phyloP scores from a whole-genome alignment of 1,284 basidiomycete species.

The Ustilago tritici region DNA sequence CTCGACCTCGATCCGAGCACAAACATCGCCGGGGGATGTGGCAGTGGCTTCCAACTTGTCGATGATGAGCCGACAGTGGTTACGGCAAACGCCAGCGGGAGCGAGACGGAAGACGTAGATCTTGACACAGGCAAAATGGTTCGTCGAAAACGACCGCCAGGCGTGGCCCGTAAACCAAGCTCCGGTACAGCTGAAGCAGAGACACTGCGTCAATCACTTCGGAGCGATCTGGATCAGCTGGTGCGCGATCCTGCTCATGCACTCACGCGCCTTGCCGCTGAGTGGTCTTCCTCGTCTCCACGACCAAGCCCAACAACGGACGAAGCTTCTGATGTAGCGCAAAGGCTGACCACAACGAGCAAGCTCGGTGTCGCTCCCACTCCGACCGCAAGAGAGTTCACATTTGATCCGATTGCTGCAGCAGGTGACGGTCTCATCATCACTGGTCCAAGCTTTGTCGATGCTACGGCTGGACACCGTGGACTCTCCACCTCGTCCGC shows the following conservation, averaged over 20 bases:
- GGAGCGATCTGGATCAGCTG: constrained; percentile 32
- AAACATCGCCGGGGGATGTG: constrained; percentile 10
- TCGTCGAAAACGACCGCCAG: constrained; percentile 16
- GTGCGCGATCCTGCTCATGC: constrained; percentile 48
- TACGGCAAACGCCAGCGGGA: constrained; percentile 18
- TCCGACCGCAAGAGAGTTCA: constrained; percentile 36
- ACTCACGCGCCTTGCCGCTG: constrained; percentile 35
- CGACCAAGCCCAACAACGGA: constrained; percentile 15
- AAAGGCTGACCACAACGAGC: constrained; percentile 35
- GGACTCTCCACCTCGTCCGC: constrained; percentile 19
- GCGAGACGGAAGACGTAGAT: constrained; percentile 43
- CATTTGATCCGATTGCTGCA: constrained; percentile 62
- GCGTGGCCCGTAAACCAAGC: constrained; percentile 25
- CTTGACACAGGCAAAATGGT: constrained; percentile 43
- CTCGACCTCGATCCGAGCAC: constrained; percentile 23
- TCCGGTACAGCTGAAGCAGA: constrained; percentile 43
- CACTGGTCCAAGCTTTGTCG: constrained; percentile 45
- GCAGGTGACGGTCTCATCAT: constrained; percentile 62
- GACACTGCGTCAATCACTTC: constrained; percentile 28
- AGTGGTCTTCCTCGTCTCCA: constrained; percentile 28
- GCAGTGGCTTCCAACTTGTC: constrained; percentile 42
- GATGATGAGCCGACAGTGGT: constrained; percentile 21
- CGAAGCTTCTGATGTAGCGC: background rate
- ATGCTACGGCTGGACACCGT: constrained; percentile 18
- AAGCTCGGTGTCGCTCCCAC: constrained; percentile 29